A percentile compares a stretch with the other conserved stretches of the same genome.
phyloP scores from a whole-genome alignment of 768 basidiomycete species.

The Pulveroboletus sp. region DNA sequence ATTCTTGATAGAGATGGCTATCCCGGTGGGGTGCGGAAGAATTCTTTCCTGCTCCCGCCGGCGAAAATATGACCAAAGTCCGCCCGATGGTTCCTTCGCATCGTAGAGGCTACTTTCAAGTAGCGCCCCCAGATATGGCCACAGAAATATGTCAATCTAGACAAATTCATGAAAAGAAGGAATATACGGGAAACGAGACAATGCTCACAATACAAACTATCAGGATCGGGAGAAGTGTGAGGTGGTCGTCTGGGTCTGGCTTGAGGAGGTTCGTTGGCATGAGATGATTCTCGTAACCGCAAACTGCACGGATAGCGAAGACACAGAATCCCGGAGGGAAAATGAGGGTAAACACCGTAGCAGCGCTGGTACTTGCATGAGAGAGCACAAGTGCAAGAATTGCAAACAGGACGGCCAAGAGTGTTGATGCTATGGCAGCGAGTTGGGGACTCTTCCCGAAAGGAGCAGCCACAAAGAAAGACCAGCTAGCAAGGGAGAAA shows the following conservation, averaged over 20 bases:
- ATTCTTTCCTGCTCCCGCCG: conserved; percentile 4
- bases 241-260: conserved; percentile 55
- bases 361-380: conserved; percentile 37
- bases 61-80: conserved; percentile 23
- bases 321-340: conserved; percentile 77
- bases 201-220: conserved; percentile 58
- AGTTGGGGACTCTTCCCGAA: conserved; percentile 72
- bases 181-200: neutral
- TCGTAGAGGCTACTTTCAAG: conserved; percentile 63
- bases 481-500: conserved; percentile 63
- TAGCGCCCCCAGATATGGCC: conserved; percentile 61
- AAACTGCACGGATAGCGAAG: conserved; percentile 62
- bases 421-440: conserved; percentile 61
- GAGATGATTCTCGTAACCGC: conserved; percentile 61
- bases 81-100: conserved; percentile 36
- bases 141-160: conserved; percentile 68
- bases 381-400: conserved; percentile 58
- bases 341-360: conserved; percentile 61
- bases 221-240: conserved; percentile 53
- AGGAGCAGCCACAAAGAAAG: conserved; percentile 63
- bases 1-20: conserved; percentile 59
- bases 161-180: neutral
- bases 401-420: conserved; percentile 61
- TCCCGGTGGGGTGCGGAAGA: conserved; percentile 34
- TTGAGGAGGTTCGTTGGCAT: conserved; percentile 49